Evolutionary conservation across 2,329 filamentous ascomycete genomes (phyloP).

Genomic region (Claviceps paspali): DNA sequence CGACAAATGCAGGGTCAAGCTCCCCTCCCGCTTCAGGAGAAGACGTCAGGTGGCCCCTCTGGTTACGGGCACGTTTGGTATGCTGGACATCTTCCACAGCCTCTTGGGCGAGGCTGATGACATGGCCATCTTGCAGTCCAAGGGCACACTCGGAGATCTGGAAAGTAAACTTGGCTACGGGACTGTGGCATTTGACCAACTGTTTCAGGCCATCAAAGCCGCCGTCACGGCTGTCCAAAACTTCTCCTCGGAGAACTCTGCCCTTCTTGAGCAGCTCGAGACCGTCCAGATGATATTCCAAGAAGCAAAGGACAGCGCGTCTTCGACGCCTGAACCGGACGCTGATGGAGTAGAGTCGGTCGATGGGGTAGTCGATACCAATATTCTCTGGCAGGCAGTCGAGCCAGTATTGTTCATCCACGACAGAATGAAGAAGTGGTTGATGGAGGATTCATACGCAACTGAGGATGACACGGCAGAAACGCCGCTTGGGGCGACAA

Average conservation of each 20-base stretch:
- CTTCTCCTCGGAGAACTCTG: conserved; percentile 10
- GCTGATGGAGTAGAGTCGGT: conserved; percentile 3
- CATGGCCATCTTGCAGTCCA: conserved; percentile 30
- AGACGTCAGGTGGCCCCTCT: conserved; percentile 48
- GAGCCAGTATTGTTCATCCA: conserved; percentile 57
- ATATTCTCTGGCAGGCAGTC: conserved; percentile 66
- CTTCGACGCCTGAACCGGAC: conserved; percentile 7
- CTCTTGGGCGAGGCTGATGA: conserved; percentile 33
- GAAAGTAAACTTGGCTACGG: conserved; percentile 59
- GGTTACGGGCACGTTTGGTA: conserved; percentile 38
- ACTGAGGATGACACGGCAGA: conserved; percentile 8
- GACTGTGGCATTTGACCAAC: conserved; percentile 18
- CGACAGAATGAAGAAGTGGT: conserved; percentile 16
- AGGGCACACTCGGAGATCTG: conserved; percentile 52
- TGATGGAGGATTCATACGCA: conserved; percentile 55
- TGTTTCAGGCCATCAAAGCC: conserved; percentile 13
- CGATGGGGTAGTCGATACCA: conserved; percentile 9
- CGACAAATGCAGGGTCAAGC: conserved; percentile 9
- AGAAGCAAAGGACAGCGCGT: conserved; percentile 10
- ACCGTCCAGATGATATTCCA: conserved; percentile 13
- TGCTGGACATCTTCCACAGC: conserved; percentile 61
- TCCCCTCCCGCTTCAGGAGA: conserved; percentile 35
- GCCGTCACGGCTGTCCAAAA: conserved; percentile 12
- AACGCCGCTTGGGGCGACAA: conserved; percentile 43
- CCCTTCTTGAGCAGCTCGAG: conserved; percentile 14